Evolutionary conservation across 177 flowering plant genomes (phyloP).

Genomic region (Vitis hybrid): DNA sequence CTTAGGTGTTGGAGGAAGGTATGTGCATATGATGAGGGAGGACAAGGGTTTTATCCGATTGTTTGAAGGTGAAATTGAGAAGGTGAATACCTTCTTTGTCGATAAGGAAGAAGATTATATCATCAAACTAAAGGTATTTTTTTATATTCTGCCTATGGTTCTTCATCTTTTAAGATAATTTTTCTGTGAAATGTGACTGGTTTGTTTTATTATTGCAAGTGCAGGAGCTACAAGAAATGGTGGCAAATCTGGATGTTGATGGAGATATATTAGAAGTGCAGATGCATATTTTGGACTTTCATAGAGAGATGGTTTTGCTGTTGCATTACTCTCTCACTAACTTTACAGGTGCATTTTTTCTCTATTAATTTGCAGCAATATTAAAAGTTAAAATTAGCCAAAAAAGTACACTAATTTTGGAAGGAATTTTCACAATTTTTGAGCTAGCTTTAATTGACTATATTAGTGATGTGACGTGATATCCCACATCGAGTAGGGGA

Average conservation of each 20-base stretch:
- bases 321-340: conserved; percentile 22
- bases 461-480: too few species aligned
- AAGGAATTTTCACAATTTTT: too few species aligned
- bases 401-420: too few species aligned
- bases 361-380: too few species aligned
- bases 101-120: conserved; percentile 23
- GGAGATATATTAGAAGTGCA: conserved; percentile 9
- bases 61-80: conserved; percentile 18
- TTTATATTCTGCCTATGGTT: neutral
- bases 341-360: conserved; percentile 16
- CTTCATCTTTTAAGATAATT: neutral
- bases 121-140: conserved; percentile 18
- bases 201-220: neutral
- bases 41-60: conserved; percentile 7
- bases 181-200: neutral
- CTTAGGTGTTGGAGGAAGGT: neutral
- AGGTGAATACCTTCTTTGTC: conserved; percentile 17
- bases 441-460: too few species aligned
- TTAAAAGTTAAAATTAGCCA: too few species aligned
- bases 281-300: conserved; percentile 18
- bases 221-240: conserved; percentile 16
- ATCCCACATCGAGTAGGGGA: too few species aligned
- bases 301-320: conserved; percentile 23
- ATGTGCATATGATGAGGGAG: neutral
- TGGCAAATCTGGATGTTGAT: neutral